A percentile compares a stretch with the other conserved stretches of the same genome.
These are phyloP conservation scores for Chlorencoelia australis DNA, from an alignment of 2,329 filamentous ascomycete genomes.

Conservation along the genomic window DNA sequence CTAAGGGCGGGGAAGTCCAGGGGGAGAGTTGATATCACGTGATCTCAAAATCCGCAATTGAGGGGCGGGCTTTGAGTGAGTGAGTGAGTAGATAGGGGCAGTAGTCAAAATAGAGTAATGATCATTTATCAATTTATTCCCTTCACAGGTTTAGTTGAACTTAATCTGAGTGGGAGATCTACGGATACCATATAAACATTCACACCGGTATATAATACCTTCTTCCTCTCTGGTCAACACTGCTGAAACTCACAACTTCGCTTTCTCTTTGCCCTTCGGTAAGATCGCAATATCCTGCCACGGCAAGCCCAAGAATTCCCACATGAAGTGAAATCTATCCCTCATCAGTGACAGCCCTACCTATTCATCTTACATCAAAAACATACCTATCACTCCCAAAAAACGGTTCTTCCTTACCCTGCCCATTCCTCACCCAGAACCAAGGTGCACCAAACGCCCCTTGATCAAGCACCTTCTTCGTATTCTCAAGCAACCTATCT, in stretches of 20 bases:
- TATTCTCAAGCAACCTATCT: constrained; percentile 44
- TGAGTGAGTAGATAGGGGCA: too few relatives aligned
- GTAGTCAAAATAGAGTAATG: too few relatives aligned
- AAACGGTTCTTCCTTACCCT: constrained; percentile 55
- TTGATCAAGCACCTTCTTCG: constrained; percentile 47
- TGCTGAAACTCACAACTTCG: constrained; percentile 11
- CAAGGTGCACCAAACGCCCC: constrained; percentile 73
- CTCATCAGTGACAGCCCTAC: constrained; percentile 68
- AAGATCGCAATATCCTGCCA: constrained; percentile 43
- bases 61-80: too few relatives aligned
- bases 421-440: constrained; percentile 53
- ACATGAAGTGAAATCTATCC: constrained; percentile 62
- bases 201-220: too few relatives aligned
- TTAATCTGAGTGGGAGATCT: too few relatives aligned
- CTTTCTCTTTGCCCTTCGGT: constrained; percentile 15
- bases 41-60: too few relatives aligned
- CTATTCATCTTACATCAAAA: too few relatives aligned
- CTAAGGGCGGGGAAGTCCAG: constrained; percentile 7
- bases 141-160: too few relatives aligned
- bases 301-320: constrained; percentile 52
- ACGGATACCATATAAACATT: too few relatives aligned
- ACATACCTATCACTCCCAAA: constrained; percentile 77
- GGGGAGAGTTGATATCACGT: too few relatives aligned
- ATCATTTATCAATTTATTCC: too few relatives aligned
- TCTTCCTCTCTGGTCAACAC: neutral